Conservation (phyloP, 2,329 filamentous ascomycete genomes). For the Pseudogymnoascus sp. region DNA sequence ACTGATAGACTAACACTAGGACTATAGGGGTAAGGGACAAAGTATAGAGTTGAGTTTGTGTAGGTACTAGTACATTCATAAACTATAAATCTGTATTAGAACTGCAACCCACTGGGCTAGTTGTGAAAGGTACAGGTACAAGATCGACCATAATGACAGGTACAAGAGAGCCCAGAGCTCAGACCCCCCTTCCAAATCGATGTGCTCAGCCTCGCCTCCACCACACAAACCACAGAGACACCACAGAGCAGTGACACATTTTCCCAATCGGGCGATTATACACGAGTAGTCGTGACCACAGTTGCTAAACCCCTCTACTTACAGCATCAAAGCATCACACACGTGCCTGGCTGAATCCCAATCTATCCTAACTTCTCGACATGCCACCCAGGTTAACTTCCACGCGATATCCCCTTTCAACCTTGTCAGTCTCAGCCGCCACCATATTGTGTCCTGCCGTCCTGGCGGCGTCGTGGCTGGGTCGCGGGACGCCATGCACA, state of each 20-base stretch:
- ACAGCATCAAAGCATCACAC: not conserved
- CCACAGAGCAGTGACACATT: not conserved
- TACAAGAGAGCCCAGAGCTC: too few relatives aligned
- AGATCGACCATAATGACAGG: not conserved
- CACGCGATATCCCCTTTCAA: not conserved
- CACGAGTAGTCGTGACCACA: not conserved
- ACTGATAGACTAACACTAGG: too few relatives aligned
- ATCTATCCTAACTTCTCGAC: not conserved
- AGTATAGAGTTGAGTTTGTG: too few relatives aligned
- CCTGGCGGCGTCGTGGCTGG: not conserved
- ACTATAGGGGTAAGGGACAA: too few relatives aligned
- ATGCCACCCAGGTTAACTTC: not conserved
- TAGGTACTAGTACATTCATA: not conserved
- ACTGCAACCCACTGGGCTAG: not conserved
- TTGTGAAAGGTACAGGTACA: not conserved
- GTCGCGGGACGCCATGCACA: not conserved
- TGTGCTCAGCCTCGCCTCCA: not conserved
- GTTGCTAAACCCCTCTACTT: too few relatives aligned
- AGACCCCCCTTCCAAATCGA: not conserved
- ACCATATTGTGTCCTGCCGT: not conserved
- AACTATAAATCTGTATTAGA: not conserved
- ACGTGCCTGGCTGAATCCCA: not conserved
- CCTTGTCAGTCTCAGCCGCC: not conserved
- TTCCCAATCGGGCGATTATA: slow-evolving; percentile 3
- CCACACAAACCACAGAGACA: too few relatives aligned